A percentile compares a stretch with the other conserved stretches of the same genome.
Evolutionary conservation across 2,329 filamentous ascomycete species (phyloP).

Genomic region (Fusarium pseudonygamai): DNA sequence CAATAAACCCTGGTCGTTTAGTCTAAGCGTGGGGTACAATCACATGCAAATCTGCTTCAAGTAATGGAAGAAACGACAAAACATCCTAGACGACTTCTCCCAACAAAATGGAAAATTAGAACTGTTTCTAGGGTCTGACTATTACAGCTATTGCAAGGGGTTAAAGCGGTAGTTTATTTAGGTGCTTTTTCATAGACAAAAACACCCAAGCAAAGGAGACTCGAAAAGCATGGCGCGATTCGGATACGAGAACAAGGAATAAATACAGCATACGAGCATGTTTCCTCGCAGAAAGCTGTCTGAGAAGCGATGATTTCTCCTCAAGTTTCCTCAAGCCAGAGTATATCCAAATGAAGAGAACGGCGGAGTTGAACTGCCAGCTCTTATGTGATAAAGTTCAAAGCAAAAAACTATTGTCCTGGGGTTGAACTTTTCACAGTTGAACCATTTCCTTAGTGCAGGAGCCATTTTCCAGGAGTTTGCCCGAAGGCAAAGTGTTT

Average conservation of each 20-base stretch:
- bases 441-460: not conserved
- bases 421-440: not conserved
- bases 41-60: slow-evolving; percentile 30
- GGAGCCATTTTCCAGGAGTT: too few relatives aligned
- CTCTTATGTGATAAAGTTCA: not conserved
- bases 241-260: not conserved
- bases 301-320: not conserved
- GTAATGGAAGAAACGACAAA: not conserved
- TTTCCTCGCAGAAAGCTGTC: not conserved
- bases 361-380: not conserved
- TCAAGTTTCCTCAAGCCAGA: not conserved
- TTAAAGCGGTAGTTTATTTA: not conserved
- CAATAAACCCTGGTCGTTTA: slow-evolving; percentile 12
- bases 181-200: not conserved
- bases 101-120: slow-evolving; percentile 8
- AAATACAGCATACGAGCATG: not conserved
- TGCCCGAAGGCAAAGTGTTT: not conserved
- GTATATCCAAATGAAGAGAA: not conserved
- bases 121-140: not conserved
- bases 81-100: slow-evolving; percentile 7
- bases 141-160: not conserved
- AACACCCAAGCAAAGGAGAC: not conserved
- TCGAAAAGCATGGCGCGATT: not conserved
- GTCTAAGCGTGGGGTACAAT: slow-evolving; percentile 30
- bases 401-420: not conserved